These are phyloP conservation scores for Fusarium pseudograminearum DNA, from an alignment of 2,329 filamentous ascomycete genomes.

Conservation along the genomic window DNA sequence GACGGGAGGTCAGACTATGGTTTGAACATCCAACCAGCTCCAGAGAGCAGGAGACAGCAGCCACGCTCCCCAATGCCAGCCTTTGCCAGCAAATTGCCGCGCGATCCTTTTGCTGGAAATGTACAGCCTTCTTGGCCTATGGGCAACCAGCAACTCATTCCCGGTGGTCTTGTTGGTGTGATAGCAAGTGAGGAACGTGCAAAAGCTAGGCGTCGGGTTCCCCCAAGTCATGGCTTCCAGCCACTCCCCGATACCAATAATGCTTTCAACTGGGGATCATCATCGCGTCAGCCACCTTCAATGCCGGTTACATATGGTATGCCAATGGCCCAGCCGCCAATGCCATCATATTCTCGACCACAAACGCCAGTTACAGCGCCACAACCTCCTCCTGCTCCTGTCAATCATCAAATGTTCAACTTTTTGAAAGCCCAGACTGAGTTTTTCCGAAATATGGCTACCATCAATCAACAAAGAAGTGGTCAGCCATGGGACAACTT, in stretches of 20 bases:
- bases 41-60: neutral
- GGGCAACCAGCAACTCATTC: constrained; percentile 13
- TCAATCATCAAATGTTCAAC: constrained; percentile 14
- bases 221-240: constrained; percentile 30
- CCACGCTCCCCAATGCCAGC: constrained; percentile 3
- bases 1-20: neutral
- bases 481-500: neutral
- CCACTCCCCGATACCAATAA: constrained; percentile 23
- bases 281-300: neutral
- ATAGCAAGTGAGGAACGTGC: constrained; percentile 34
- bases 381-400: neutral
- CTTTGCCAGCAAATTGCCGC: constrained; percentile 9
- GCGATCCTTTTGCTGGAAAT: neutral
- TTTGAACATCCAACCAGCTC: neutral
- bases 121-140: constrained; percentile 2
- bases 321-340: neutral
- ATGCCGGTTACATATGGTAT: neutral
- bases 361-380: constrained; percentile 18
- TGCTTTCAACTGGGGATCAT: constrained; percentile 17
- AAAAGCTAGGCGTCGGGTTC: constrained; percentile 21
- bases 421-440: constrained; percentile 27
- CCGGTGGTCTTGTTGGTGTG: constrained; percentile 28
- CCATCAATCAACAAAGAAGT: constrained; percentile 13
- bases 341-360: constrained; percentile 7
- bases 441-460: constrained; percentile 20